phyloP scores from a whole-genome alignment of 1,139 yeast genomes.

The Candida neerlandica region DNA sequence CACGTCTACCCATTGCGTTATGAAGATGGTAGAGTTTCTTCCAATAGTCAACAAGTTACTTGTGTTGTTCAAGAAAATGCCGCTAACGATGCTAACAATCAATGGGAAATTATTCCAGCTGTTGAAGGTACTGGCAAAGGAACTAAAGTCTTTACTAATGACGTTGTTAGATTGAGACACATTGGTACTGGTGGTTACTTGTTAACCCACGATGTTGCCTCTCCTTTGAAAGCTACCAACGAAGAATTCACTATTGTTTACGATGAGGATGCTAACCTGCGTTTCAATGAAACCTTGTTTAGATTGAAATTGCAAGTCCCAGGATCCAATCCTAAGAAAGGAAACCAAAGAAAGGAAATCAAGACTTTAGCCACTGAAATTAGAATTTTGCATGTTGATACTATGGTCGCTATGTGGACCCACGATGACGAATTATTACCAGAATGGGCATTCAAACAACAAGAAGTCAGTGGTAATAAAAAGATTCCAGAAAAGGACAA shows the following conservation, averaged over 20 bases:
- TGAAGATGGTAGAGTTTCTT: constrained; percentile 94
- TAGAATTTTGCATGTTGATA: constrained; percentile 77
- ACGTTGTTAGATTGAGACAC: constrained; percentile 78
- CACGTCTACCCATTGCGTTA: constrained; percentile 81
- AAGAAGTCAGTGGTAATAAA: constrained; percentile 94
- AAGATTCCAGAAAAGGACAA: constrained; percentile 68
- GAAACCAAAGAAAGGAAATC: constrained; percentile 48
- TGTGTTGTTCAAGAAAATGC: constrained; percentile 56
- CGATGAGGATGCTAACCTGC: constrained; percentile 51
- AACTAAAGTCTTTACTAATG: constrained; percentile 50
- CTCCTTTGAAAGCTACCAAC: constrained; percentile 88
- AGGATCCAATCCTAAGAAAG: constrained; percentile 39
- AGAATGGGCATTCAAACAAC: constrained; percentile 92
- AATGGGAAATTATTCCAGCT: constrained; percentile 86
- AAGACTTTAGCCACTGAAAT: constrained; percentile 72
- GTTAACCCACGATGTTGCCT: constrained; percentile 94
- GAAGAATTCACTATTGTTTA: constrained; percentile 84
- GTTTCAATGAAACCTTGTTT: constrained; percentile 75
- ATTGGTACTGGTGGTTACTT: constrained; percentile 76
- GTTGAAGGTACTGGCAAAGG: constrained; percentile 35
- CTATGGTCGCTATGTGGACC: constrained; percentile 95
- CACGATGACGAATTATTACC: constrained; percentile 81
- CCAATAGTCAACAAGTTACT: constrained; percentile 94
- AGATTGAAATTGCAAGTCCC: constrained; percentile 57
- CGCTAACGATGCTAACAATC: constrained; percentile 62